Evolutionary conservation across 345 rosid species (phyloP).

Genomic region (Aquilaria malaccensis): DNA sequence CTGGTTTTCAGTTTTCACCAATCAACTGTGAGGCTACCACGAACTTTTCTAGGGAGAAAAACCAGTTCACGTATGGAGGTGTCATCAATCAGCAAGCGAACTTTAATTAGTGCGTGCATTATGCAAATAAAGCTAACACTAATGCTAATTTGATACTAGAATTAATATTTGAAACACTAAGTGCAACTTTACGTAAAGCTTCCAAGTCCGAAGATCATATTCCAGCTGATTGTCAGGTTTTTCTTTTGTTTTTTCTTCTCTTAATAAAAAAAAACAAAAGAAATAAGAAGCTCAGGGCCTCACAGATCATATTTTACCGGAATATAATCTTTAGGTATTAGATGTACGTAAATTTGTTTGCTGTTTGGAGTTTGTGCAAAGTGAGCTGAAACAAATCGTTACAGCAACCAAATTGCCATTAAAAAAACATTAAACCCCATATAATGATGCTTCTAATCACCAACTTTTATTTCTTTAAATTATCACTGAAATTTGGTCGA

Average conservation of each 20-base stretch:
- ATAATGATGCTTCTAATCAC: not conserved
- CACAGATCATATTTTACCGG: too few species aligned
- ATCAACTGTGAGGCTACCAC: too few species aligned
- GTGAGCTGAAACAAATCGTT: conserved; percentile 19
- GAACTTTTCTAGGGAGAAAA: too few species aligned
- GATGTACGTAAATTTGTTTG: conserved; percentile 2
- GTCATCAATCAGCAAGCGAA: not conserved
- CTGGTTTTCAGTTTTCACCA: too few species aligned
- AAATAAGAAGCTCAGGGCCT: not conserved
- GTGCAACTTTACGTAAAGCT: conserved; percentile 21
- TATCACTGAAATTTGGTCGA: not conserved
- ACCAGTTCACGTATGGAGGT: too few species aligned
- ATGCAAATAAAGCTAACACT: conserved; percentile 14
- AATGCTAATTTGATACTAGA: conserved; percentile 2
- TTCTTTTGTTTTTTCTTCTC: conserved; percentile 6
- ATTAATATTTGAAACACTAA: conserved; percentile 13
- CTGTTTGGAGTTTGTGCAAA: conserved; percentile 4
- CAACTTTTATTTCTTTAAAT: not conserved
- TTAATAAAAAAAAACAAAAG: not conserved
- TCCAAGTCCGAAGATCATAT: conserved; percentile 14
- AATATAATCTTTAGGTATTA: not conserved
- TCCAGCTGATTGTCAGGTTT: conserved; percentile 12
- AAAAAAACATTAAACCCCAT: not conserved
- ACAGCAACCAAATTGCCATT: conserved; percentile 6
- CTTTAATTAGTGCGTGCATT: not conserved